Base-by-base conservation (phyloP, 1,284 basidiomycete species). In the Fomitopsis palustris region DNA sequence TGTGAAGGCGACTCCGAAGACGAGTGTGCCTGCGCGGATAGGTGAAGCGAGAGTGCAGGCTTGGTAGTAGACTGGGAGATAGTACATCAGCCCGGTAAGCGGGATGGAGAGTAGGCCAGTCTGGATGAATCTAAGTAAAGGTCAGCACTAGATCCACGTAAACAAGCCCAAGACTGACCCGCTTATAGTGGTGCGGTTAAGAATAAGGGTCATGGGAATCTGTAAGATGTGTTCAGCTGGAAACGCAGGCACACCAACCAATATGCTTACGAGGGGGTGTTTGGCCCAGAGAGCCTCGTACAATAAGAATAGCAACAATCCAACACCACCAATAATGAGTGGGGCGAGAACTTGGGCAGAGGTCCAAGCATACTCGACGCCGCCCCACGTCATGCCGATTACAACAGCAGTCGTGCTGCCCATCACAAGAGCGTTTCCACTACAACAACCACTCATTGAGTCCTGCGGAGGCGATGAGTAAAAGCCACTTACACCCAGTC, bases 1-100 rank as follows among this genome's bases (percentile, higher is more conserved):
- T 4, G 60, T 57, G 55, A 73, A 65, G 4, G 73, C 61, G 2
- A 73, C 65, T 47, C 65, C 72, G 2, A 75, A 64, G 17, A 77
- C 67, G 55, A 65, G 60, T 21, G 84, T 71, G 1, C 79, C 79
- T 2, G 80, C 78, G 0, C 66, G 65, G 21, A 77, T 70, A 0
- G 82, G 76, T 1, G 74, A 75, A 5, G 76, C 74, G 10, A 70
- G 74, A 51, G 75, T 75, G 56, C 76, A 75, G 1, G 77, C 78
- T 67, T 84, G 81, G 64, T 78, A 81, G 66, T 79, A 84, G 0
- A 77, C 75, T 0, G 76, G 73, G 42, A 64, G 43, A 21, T 65
- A 67, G 54, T 64, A 49, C 31, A 56, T 29, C 7, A 56, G 41
- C n/a, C 43, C 37, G 7, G 37, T 33, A 42, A 35, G 29, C 6